Percentiles rank a stretch among this genome's conserved stretches.
phyloP scores from a whole-genome alignment of 208 protist species.

The Trypanosoma conorhini region DNA sequence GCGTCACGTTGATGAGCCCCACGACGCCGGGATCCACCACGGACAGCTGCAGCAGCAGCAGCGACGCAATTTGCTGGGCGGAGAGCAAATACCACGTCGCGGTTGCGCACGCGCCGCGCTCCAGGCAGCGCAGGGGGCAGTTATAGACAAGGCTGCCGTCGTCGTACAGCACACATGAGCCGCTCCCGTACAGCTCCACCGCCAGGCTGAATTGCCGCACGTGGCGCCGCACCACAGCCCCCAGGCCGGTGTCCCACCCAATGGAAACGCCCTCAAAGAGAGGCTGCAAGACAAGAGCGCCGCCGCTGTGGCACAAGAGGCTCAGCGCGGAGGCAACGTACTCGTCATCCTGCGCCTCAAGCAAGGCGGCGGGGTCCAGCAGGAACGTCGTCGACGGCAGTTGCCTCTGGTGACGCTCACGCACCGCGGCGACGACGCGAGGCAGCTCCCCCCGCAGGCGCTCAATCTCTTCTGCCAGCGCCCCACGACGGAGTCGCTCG shows the following conservation, averaged over 20 bases:
- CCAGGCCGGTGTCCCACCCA: conserved; percentile 78
- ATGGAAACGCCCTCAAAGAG: conserved; percentile 68
- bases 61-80: conserved; percentile 67
- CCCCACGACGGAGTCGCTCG: conserved; percentile 36
- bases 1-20: conserved; percentile 39
- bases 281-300: conserved; percentile 69
- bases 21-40: conserved; percentile 38
- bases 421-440: conserved; percentile 42
- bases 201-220: conserved; percentile 57
- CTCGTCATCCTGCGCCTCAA: conserved; percentile 40
- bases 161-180: conserved; percentile 51
- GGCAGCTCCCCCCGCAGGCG: conserved; percentile 41
- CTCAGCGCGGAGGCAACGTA: conserved; percentile 57
- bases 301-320: conserved; percentile 60
- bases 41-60: conserved; percentile 66
- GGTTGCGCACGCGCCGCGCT: conserved; percentile 35
- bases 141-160: conserved; percentile 60
- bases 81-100: conserved; percentile 67
- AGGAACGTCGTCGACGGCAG: conserved; percentile 48
- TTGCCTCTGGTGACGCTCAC: conserved; percentile 46
- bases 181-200: conserved; percentile 42
- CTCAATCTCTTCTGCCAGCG: conserved; percentile 47
- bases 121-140: conserved; percentile 65
- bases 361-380: conserved; percentile 37
- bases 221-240: conserved; percentile 53